Conservation (phyloP, 2,329 filamentous ascomycete species). For the Clathrospora elynae region DNA sequence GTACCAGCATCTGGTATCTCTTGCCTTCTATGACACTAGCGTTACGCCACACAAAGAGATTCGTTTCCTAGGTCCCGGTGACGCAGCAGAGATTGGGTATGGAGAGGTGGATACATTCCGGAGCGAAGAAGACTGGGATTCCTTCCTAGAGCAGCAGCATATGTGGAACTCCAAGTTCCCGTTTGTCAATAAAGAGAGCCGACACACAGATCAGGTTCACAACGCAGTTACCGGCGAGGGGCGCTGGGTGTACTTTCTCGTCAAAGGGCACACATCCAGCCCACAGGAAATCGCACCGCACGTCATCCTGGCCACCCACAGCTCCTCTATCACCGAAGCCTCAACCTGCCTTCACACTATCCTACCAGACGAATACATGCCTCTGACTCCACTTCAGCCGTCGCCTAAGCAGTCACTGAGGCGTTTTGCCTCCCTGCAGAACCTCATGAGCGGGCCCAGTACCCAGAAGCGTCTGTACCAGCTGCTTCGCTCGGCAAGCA, state of each 20-base stretch:
- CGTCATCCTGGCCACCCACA: constrained; percentile 21
- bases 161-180: background rate
- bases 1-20: constrained; percentile 18
- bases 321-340: constrained; percentile 10
- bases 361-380: constrained; percentile 1
- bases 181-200: background rate
- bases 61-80: constrained; percentile 23
- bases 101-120: constrained; percentile 32
- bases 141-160: background rate
- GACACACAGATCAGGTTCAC: constrained; percentile 3
- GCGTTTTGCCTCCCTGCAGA: constrained; percentile 16
- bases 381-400: background rate
- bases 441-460: constrained; percentile 1
- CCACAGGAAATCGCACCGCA: constrained; percentile 8
- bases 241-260: constrained; percentile 23
- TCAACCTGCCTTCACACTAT: constrained; percentile 20
- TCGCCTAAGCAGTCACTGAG: constrained; percentile 3
- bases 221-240: constrained; percentile 17
- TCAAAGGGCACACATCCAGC: constrained; percentile 4
- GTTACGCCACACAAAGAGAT: constrained; percentile 24
- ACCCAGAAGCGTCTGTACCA: constrained; percentile 3
- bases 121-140: background rate
- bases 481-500: constrained; percentile 11
- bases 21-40: constrained; percentile 30
- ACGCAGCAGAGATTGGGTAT: constrained; percentile 22